Base-by-base conservation (phyloP, 768 basidiomycete species). In the Chalciporus piperatus region DNA sequence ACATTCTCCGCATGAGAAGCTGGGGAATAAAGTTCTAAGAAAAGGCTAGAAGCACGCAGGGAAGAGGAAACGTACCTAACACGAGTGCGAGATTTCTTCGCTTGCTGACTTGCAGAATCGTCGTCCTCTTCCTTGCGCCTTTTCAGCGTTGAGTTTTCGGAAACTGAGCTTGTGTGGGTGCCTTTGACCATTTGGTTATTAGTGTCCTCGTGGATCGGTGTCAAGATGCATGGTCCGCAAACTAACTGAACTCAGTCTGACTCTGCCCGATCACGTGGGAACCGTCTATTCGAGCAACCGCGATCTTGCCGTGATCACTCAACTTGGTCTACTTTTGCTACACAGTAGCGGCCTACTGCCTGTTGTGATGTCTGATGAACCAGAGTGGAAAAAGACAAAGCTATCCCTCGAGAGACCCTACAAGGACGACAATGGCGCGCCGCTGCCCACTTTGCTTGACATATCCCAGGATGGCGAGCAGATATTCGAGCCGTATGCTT, bases 1-100 rank as follows among this genome's bases (percentile, higher is more conserved):
- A 57, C 91, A 92, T 72, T 93, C 90, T 16, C 87, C 87, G 51
- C 89, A 91, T 9, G 89, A 90, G 59, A 89, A 91, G 69, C 88
- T 90, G 61, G 7, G 41, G 48, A 41, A 13, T 47, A 19, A 16
- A 37, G 35, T 3, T 49, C 20, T 61, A 50, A 57, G 35, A 32
- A 49, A 51, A 30, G 20, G 37, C 6, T 22, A 28, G 30, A 27
- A 50, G 44, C 17, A 35, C 25, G 48, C 17, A 42, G 50, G 47
- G 32, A 43, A 51, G n/a, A 20, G 33, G 42, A 45, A 52, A 75
- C 45, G 35, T 64, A 85, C 89, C 89, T 91, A 58, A 91, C 89
- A 72, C 89, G 75, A 25, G 84, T 87, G 52, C 89, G 65, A 19
- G 72, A 70, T 64, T 86, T 91, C 74, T 90, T 91, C 7, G 75